Percentiles rank a stretch among this genome's conserved stretches.
These are phyloP conservation scores for Adansonia madagascariensis DNA, from an alignment of 441 rosid genomes.

Conservation along the genomic window DNA sequence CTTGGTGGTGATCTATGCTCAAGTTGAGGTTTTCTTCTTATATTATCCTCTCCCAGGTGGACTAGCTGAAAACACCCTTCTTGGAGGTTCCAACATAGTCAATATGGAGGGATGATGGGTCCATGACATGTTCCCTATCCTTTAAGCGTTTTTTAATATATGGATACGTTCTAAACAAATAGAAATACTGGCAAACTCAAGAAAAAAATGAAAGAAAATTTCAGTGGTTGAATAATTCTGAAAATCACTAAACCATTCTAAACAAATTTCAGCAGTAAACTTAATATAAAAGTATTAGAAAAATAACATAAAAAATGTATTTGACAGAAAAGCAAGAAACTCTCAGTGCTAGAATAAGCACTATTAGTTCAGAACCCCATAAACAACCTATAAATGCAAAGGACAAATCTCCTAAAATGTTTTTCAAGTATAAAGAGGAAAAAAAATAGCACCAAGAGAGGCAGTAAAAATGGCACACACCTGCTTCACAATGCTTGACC, in stretches of 20 bases:
- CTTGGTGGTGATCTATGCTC: not conserved
- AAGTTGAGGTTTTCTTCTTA: constrained; percentile 6
- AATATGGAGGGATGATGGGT: not conserved
- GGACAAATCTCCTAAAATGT: constrained; percentile 2
- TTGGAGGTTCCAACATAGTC: not conserved
- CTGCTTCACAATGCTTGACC: constrained; percentile 98
- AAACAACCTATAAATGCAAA: not conserved
- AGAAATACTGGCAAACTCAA: not conserved
- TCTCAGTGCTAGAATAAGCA: not conserved
- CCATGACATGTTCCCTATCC: constrained; percentile 16
- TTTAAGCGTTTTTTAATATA: not conserved
- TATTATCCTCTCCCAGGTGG: not conserved
- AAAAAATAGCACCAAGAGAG: not conserved
- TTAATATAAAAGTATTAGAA: not conserved
- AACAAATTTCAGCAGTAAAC: not conserved
- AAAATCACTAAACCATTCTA: not conserved
- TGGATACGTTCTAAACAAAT: constrained; percentile 4
- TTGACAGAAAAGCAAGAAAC: not conserved
- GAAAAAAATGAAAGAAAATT: not conserved
- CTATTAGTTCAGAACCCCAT: not conserved
- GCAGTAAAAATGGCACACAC: constrained; percentile 42
- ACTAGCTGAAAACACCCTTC: not conserved
- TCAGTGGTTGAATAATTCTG: not conserved
- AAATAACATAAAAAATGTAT: not conserved
- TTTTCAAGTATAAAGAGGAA: not conserved